Evolutionary conservation across 441 rosid species (phyloP).

Genomic region (Adansonia madagascariensis): DNA sequence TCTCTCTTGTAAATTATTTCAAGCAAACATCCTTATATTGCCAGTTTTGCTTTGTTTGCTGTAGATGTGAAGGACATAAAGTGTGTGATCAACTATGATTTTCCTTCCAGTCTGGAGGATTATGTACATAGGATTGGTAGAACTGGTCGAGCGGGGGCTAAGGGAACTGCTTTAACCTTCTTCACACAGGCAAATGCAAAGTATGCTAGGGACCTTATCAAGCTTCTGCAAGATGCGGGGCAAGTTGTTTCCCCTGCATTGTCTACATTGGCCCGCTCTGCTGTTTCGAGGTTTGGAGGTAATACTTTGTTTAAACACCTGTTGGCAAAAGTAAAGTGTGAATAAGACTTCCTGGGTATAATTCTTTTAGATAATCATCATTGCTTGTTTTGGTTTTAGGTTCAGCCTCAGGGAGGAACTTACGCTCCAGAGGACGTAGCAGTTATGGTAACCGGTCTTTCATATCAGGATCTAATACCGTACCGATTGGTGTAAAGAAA

Average conservation of each 20-base stretch:
- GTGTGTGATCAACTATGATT: conserved; percentile 95
- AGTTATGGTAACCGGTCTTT: conserved; percentile 62
- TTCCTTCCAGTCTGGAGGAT: conserved; percentile 89
- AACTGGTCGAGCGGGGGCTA: conserved; percentile 98
- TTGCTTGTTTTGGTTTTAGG: conserved; percentile 12
- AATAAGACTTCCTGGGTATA: neutral
- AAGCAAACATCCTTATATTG: neutral
- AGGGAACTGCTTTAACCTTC: conserved; percentile 85
- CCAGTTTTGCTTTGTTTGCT: conserved; percentile 22
- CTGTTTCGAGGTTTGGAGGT: conserved; percentile 59
- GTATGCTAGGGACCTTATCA: conserved; percentile 79
- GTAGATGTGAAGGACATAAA: conserved; percentile 99
- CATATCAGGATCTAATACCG: conserved; percentile 73
- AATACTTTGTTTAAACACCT: neutral
- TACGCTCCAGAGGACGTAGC: conserved; percentile 74
- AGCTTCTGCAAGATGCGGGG: conserved; percentile 89
- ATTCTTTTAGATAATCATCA: neutral
- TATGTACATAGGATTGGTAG: conserved; percentile 96
- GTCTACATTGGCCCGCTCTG: conserved; percentile 64
- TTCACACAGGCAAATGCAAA: conserved; percentile 83
- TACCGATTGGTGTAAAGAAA: conserved; percentile 71
- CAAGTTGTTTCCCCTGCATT: conserved; percentile 73
- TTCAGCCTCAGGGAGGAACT: too few species aligned
- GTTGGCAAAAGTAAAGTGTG: neutral
- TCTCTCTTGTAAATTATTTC: neutral